These are phyloP conservation scores for Polygonum maritimum DNA, from an alignment of 148 eudicot species.

Conservation along the genomic window DNA sequence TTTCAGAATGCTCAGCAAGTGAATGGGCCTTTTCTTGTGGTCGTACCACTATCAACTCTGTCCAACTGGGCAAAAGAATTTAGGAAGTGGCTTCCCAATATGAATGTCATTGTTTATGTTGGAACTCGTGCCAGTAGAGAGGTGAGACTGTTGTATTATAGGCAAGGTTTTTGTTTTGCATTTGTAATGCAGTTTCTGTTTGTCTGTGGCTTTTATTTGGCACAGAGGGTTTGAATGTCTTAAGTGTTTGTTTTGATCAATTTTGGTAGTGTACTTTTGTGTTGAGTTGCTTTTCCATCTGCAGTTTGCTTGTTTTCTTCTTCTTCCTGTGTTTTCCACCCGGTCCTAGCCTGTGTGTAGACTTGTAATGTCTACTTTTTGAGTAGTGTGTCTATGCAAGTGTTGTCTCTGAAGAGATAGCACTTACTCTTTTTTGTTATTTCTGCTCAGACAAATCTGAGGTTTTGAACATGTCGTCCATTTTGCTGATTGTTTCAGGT, in stretches of 20 bases:
- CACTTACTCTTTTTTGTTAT: neutral
- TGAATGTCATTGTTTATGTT: constrained; percentile 93
- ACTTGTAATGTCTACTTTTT: neutral
- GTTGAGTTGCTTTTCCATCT: neutral
- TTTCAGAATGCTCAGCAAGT: constrained; percentile 92
- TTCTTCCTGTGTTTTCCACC: neutral
- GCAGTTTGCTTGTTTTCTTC: neutral
- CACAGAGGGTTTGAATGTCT: neutral
- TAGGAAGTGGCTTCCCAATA: constrained; percentile 88
- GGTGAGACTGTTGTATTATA: constrained; percentile 30
- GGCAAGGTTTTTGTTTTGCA: constrained; percentile 4
- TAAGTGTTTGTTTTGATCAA: neutral
- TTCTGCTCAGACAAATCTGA: neutral
- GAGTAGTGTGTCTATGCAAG: neutral
- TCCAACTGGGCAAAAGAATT: constrained; percentile 99
- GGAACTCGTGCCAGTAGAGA: constrained; percentile 99
- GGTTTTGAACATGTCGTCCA: neutral
- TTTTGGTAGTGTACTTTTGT: neutral
- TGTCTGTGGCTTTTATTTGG: neutral
- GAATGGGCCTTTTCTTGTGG: constrained; percentile 94
- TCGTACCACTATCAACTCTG: constrained; percentile 92
- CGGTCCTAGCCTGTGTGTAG: neutral
- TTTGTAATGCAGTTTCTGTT: neutral
- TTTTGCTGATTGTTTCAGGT: constrained; percentile 43
- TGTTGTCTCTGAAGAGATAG: neutral